These are phyloP conservation scores for Purpureocillium lavendulum DNA, from an alignment of 2,329 filamentous ascomycete species.

Conservation along the genomic window DNA sequence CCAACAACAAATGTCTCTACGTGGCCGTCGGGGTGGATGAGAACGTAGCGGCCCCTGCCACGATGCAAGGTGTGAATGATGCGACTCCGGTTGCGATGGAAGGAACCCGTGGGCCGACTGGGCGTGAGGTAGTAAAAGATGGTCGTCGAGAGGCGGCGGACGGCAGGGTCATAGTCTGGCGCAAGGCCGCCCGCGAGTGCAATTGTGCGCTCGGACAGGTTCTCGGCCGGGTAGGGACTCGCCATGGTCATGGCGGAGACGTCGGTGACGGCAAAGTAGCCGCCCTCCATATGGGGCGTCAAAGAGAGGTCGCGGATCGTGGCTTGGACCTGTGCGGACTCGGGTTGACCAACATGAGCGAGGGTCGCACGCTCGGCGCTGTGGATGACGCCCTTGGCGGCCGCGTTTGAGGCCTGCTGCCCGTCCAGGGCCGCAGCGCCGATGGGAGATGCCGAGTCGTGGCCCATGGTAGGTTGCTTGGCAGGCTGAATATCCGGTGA, in stretches of 20 bases:
- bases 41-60: slow-evolving; percentile 54
- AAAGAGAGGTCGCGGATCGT: slow-evolving; percentile 25
- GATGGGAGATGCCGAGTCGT: no score
- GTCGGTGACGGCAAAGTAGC: slow-evolving; percentile 57
- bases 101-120: slow-evolving; percentile 43
- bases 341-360: neutral
- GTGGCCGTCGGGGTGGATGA: slow-evolving; percentile 49
- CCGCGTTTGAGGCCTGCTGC: no score
- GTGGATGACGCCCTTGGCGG: no score
- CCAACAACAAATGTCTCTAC: slow-evolving; percentile 61
- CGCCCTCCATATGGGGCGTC: slow-evolving; percentile 50
- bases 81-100: slow-evolving; percentile 54
- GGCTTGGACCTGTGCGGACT: slow-evolving; percentile 7
- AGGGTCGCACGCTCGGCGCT: no score
- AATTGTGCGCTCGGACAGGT: slow-evolving; percentile 26
- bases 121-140: slow-evolving; percentile 60
- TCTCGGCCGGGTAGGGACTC: slow-evolving; percentile 29
- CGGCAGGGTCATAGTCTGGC: slow-evolving; percentile 26
- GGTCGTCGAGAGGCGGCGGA: slow-evolving; percentile 47
- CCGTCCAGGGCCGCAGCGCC: no score
- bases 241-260: slow-evolving; percentile 40
- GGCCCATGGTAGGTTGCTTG: no score
- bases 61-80: slow-evolving; percentile 59
- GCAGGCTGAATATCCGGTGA: no score
- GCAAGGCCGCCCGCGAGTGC: slow-evolving; percentile 21